Evolutionary conservation across 257 asterid species (phyloP), one percentile per base, ranked within the genome.

Genomic region (Scutellaria baicalensis): DNA sequence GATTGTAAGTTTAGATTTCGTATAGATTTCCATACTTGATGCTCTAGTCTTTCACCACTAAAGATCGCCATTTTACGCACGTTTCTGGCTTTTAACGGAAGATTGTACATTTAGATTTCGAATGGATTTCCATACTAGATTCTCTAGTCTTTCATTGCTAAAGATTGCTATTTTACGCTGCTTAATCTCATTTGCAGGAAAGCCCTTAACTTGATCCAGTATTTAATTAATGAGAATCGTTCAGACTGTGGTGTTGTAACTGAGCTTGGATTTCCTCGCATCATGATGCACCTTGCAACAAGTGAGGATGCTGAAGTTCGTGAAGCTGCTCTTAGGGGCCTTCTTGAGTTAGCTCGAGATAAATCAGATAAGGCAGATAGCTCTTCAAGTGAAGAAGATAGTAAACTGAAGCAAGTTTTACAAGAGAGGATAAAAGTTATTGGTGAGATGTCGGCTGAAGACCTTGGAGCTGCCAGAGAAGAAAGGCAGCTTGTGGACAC

Each of bases 401-500:
- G 74, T 42, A 88, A 81, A 69, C 78, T 94, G 60, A 94, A 85
- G 82, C 89, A 89, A 65, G 69, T 89, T 38, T 84, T 89, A 8
- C 79, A 80, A 63, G 91, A 89, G 13, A 82, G 96, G 68, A 79
- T 94, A 33, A 67, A 81, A 35, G 92, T 71, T 59, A 86, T 91
- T 58, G 69, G 82, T 11, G 66, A 72, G 76, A 84, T 91, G 96
- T 81, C 97, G 6, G 50, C 77, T 9, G 97, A 91, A 54, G 96
- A 94, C 63, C 82, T 91, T 1, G 92, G 87, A 55, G 90, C 97
- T 10, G 95, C 88, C 18, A 81, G 59, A 73, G 99, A 94, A 71
- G 97, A 94, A 68, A 84, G 92, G 70, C 89, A 75, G 23, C 95
- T 94, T 5, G 89, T 89, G 16, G 99, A 91, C 54, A 72, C 96